Conservation (phyloP, 768 basidiomycete species). For the Russula sp. region DNA sequence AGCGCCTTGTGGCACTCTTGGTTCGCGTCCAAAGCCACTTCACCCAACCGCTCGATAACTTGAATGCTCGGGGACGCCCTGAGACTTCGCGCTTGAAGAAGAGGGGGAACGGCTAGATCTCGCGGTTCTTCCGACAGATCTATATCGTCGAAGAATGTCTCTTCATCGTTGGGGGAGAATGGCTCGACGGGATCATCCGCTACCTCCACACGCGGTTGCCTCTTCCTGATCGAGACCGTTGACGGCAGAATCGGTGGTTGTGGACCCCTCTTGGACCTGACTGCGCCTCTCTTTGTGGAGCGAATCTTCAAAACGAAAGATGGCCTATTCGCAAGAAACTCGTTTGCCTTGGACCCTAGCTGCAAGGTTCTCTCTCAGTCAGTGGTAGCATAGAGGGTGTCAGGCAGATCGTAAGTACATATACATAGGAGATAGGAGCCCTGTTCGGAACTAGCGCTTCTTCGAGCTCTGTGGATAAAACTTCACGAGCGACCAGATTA, state of each 20-base stretch:
- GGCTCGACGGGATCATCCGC: slow-evolving; percentile 14
- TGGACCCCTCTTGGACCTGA: not conserved
- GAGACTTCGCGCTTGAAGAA: slow-evolving; percentile 1
- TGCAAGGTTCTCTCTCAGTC: not conserved
- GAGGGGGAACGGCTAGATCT: slow-evolving; percentile 1
- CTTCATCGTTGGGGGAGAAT: not conserved
- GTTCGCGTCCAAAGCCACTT: not conserved
- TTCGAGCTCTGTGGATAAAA: slow-evolving; percentile 7
- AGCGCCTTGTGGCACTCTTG: slow-evolving; percentile 16
- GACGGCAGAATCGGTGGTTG: not conserved
- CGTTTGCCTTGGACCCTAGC: slow-evolving; percentile 15
- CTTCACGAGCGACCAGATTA: slow-evolving; percentile 1
- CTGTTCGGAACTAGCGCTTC: not conserved
- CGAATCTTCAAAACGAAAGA: slow-evolving; percentile 11
- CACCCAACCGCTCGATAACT: not conserved
- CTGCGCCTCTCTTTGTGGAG: not conserved
- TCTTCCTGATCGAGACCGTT: slow-evolving; percentile 11
- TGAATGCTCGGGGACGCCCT: slow-evolving; percentile 7
- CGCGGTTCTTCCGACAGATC: not conserved
- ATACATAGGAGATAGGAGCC: slow-evolving; percentile 14
- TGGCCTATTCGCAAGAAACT: slow-evolving; percentile 5
- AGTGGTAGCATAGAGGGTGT: not conserved
- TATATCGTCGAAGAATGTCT: slow-evolving; percentile 15
- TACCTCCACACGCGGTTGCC: not conserved
- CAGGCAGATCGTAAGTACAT: not conserved